phyloP scores from a whole-genome alignment of 225 moss, liverwort and hornwort genomes.

The Climacium dendroides region DNA sequence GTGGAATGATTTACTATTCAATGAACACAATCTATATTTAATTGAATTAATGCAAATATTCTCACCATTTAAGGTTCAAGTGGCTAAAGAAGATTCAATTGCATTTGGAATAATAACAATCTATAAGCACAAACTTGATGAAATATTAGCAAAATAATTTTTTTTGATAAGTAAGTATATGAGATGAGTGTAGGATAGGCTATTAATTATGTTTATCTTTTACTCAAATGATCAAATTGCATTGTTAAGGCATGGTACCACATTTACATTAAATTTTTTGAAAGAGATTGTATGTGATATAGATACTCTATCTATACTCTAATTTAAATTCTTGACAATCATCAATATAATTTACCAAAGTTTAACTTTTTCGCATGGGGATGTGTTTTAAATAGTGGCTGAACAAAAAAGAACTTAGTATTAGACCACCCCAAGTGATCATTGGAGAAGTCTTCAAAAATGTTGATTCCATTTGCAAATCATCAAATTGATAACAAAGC shows the following conservation, averaged over 20 bases:
- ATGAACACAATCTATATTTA: background rate
- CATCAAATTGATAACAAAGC: background rate
- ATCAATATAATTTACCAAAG: background rate
- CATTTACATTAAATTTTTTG: background rate
- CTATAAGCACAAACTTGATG: background rate
- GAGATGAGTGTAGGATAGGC: background rate
- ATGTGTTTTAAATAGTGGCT: constrained; percentile 18
- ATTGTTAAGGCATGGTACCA: background rate
- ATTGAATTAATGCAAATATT: background rate
- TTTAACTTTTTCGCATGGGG: background rate
- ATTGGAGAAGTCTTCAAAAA: background rate
- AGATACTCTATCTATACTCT: background rate
- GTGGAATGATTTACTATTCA: background rate
- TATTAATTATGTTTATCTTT: background rate
- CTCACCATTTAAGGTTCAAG: background rate
- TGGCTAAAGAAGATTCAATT: background rate
- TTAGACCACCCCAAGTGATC: constrained; percentile 7
- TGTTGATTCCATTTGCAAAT: background rate
- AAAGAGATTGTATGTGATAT: background rate
- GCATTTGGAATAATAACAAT: background rate
- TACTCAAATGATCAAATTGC: background rate
- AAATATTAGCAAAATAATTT: background rate
- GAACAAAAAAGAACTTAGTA: constrained; percentile 9
- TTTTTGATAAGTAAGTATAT: background rate
- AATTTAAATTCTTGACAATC: background rate